Evolutionary conservation across 257 asterid species (phyloP).

Genomic region (Buddleja alternifolia): DNA sequence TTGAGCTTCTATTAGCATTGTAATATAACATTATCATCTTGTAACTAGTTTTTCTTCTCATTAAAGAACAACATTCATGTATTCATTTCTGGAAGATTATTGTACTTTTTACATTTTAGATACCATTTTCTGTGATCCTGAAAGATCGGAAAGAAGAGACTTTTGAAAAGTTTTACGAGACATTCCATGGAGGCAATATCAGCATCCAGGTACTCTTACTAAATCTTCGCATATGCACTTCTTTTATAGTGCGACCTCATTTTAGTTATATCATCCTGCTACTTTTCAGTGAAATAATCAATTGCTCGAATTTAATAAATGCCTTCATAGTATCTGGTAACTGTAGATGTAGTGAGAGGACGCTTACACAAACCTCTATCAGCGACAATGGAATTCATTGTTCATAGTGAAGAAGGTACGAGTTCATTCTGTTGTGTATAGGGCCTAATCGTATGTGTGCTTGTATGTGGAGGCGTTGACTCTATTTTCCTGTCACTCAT

Average conservation of each 20-base stretch:
- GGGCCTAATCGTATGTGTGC: slow-evolving; percentile 18
- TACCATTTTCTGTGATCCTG: slow-evolving; percentile 72
- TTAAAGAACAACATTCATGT: slow-evolving; percentile 1
- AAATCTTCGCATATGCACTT: slow-evolving; percentile 10
- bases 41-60: slow-evolving; percentile 18
- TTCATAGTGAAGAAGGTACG: slow-evolving; percentile 70
- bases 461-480: slow-evolving; percentile 30
- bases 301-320: slow-evolving; percentile 42
- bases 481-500: slow-evolving; percentile 22
- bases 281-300: slow-evolving; percentile 24
- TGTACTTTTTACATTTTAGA: slow-evolving; percentile 40
- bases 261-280: slow-evolving; percentile 17
- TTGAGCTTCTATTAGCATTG: slow-evolving; percentile 20
- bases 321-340: slow-evolving; percentile 65
- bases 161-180: slow-evolving; percentile 68
- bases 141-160: slow-evolving; percentile 55
- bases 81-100: slow-evolving; percentile 13
- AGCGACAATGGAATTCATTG: slow-evolving; percentile 67
- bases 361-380: slow-evolving; percentile 79
- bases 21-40: background rate
- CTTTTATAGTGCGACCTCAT: slow-evolving; percentile 8
- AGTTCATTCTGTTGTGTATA: slow-evolving; percentile 7
- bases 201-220: slow-evolving; percentile 68
- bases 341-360: slow-evolving; percentile 77
- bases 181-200: slow-evolving; percentile 81